These are phyloP conservation scores for Populus alba DNA, from an alignment of 345 rosid genomes.

Conservation along the genomic window DNA sequence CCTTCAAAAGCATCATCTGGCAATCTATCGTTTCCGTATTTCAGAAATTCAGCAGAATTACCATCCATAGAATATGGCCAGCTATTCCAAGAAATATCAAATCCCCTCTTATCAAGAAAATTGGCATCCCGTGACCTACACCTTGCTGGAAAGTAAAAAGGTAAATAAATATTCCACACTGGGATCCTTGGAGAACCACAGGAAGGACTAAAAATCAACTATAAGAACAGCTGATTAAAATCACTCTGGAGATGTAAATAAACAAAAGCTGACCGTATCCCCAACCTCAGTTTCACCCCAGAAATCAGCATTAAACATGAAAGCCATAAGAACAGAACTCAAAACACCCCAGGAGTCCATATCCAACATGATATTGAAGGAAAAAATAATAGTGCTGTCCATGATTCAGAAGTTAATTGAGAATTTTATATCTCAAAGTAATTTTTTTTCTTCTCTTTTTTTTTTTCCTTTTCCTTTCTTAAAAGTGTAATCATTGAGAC, in stretches of 20 bases:
- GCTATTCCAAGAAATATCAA: constrained; percentile 35
- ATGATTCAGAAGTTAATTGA: background rate
- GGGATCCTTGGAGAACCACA: background rate
- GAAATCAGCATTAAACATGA: background rate
- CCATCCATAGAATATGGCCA: constrained; percentile 32
- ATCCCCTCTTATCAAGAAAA: constrained; percentile 35
- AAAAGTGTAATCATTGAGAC: background rate
- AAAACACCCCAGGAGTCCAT: background rate
- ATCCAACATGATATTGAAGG: background rate
- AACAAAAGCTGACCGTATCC: background rate
- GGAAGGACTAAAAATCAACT: background rate
- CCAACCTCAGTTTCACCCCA: background rate
- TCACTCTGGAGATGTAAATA: background rate
- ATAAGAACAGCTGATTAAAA: background rate
- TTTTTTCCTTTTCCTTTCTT: background rate
- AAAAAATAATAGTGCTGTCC: background rate
- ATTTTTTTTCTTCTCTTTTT: background rate
- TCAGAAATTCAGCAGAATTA: constrained; percentile 29
- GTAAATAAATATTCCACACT: background rate
- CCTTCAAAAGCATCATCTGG: constrained; percentile 40
- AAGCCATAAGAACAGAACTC: background rate
- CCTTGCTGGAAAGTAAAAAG: constrained; percentile 28
- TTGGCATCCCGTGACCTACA: constrained; percentile 29
- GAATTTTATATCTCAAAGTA: background rate
- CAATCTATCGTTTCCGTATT: constrained; percentile 30